Conservation (phyloP, 306 rosid species). For the Medicago arabica region DNA sequence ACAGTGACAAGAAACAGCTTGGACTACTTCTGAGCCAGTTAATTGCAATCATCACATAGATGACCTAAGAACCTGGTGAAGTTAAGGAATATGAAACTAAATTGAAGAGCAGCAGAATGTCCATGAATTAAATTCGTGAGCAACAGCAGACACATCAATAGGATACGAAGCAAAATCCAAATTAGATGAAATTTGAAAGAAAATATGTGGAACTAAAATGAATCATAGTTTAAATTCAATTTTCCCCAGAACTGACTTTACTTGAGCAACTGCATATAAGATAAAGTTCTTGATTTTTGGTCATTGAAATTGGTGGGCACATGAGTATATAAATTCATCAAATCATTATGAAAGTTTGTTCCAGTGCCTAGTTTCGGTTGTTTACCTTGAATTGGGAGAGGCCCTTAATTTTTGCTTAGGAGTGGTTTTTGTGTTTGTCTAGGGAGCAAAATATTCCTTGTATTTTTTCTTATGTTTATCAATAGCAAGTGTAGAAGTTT, state of each 20-base stretch:
- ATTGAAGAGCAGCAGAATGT: background rate
- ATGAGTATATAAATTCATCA: too few relatives aligned
- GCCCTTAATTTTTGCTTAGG: too few relatives aligned
- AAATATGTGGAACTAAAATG: conserved; percentile 24
- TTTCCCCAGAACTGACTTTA: conserved; percentile 29
- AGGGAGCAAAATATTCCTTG: too few relatives aligned
- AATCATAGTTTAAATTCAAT: conserved; percentile 31
- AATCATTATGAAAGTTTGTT: too few relatives aligned
- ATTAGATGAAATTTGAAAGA: conserved; percentile 7
- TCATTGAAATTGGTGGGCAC: too few relatives aligned
- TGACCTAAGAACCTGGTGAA: background rate
- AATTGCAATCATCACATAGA: background rate
- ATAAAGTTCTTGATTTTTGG: background rate
- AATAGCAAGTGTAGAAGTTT: too few relatives aligned
- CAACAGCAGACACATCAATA: background rate
- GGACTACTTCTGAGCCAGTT: background rate
- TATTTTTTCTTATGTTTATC: too few relatives aligned
- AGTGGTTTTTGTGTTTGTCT: too few relatives aligned
- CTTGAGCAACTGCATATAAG: background rate
- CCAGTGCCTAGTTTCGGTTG: too few relatives aligned
- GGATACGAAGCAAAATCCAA: background rate
- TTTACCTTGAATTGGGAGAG: too few relatives aligned
- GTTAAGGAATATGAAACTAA: background rate
- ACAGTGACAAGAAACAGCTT: background rate
- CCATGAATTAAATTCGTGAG: background rate